These are phyloP conservation scores for Ophiostoma ips DNA, from an alignment of 2,329 filamentous ascomycete species.

Conservation along the genomic window DNA sequence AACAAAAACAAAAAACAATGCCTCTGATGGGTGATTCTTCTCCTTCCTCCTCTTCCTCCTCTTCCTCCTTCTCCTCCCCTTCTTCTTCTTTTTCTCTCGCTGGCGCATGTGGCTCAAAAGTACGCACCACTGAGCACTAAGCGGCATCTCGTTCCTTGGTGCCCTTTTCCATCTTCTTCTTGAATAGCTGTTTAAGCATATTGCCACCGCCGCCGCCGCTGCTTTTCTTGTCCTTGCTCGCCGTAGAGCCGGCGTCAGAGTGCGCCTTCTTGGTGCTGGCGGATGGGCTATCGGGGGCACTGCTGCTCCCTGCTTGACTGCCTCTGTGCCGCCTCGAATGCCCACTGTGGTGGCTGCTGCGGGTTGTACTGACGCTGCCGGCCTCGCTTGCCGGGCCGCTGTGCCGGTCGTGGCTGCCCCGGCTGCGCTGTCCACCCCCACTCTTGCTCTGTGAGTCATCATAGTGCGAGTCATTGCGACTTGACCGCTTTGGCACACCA, in stretches of 20 bases:
- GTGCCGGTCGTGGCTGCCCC: slow-evolving; percentile 15
- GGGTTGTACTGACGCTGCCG: slow-evolving; percentile 13
- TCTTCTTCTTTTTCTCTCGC: too few species aligned
- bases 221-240: slow-evolving; percentile 25
- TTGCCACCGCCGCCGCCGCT: slow-evolving; percentile 19
- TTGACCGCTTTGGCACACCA: background rate
- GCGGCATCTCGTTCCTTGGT: slow-evolving; percentile 21
- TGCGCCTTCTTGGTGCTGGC: background rate
- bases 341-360: slow-evolving; percentile 13
- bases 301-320: background rate
- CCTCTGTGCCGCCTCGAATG: slow-evolving; percentile 13
- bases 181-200: slow-evolving; percentile 46
- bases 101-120: background rate
- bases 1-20: background rate
- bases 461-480: slow-evolving; percentile 12
- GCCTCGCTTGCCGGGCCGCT: slow-evolving; percentile 17
- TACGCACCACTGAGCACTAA: slow-evolving; percentile 14
- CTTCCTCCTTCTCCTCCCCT: too few species aligned
- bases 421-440: slow-evolving; percentile 19
- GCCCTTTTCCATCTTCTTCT: slow-evolving; percentile 34
- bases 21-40: background rate
- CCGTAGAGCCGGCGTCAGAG: background rate
- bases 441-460: slow-evolving; percentile 13
- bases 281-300: slow-evolving; percentile 16
- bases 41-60: too few species aligned